Evolutionary conservation across 2,329 filamentous ascomycete species (phyloP), one percentile per base, ranked within the genome.

Genomic region (Didymella pomorum): DNA sequence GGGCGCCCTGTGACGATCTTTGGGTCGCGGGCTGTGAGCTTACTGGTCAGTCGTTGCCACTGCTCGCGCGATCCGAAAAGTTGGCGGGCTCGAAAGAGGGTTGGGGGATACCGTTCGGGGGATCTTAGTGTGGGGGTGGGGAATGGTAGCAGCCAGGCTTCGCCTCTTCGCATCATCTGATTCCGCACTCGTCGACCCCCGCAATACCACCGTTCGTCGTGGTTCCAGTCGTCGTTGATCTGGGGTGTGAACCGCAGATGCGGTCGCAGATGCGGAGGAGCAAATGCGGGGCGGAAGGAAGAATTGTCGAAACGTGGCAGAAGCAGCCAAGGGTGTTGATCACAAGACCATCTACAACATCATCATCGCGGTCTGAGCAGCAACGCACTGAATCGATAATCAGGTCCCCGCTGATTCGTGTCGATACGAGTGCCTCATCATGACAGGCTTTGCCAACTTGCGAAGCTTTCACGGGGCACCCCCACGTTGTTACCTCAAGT

Each of bases 81-180:
- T 70, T 67, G 65, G 68, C 66, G 66, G 67, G 66, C 68, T 74
- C 64, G 56, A 58, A 65, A 44, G 62, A 70, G 71, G 66, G 70
- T 72, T 74, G 69, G 64, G 69, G 71, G 66, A 61, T 53, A 68
- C 62, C 61, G 67, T 68, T 74, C 62, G 68, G 68, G 68, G 66
- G 51, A 61, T 63, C 56, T 50, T 74, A 75, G 74, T 73, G 74
- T 76, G 74, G 74, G 74, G 74, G 74, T 75, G 73, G 71, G 70
- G 72, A 63, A 62, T 63, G 63, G 55, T 56, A 59, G 55, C 57
- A 60, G 23, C 55, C 60, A 65, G 62, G 45, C 49, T 54, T 59
- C 58, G 58, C 56, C 61, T 64, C 62, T 66, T 65, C 60, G 62
- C 68, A 72, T 74, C 73, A 76, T 77, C 73, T 77, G 73, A 75